Conservation (phyloP, 2,329 filamentous ascomycete genomes). For the Huntiella abstrusa region DNA sequence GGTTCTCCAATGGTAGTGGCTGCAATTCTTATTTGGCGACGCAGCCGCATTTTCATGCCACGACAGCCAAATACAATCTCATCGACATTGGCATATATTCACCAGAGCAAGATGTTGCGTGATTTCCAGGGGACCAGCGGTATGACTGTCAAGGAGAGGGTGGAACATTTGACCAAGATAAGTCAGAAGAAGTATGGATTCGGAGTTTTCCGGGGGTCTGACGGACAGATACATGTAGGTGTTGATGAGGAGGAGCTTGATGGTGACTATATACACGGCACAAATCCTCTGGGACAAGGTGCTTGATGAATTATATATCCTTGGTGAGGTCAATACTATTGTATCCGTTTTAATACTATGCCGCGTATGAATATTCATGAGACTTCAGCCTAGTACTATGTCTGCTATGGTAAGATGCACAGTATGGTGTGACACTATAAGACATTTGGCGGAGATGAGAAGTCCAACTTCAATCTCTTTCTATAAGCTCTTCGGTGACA, state of each 20-base stretch:
- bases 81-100: constrained; percentile 56
- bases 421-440: no score
- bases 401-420: no score
- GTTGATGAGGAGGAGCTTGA: constrained; percentile 59
- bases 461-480: no score
- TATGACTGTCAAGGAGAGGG: constrained; percentile 42
- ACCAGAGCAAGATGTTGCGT: constrained; percentile 63
- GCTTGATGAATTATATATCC: no score
- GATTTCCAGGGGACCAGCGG: constrained; percentile 54
- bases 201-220: constrained; percentile 58
- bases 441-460: no score
- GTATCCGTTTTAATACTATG: no score
- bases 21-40: constrained; percentile 37
- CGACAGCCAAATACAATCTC: constrained; percentile 65
- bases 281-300: constrained; percentile 16
- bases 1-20: constrained; percentile 28
- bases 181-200: constrained; percentile 53
- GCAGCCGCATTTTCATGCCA: constrained; percentile 53
- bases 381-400: no score
- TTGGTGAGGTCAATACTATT: no score
- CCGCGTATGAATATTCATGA: no score
- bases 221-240: constrained; percentile 56
- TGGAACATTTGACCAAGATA: constrained; percentile 31
- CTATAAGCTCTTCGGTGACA: no score
- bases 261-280: constrained; percentile 45